Conservation (phyloP, 1,284 basidiomycete genomes). For the Anthracocystis setariae region DNA sequence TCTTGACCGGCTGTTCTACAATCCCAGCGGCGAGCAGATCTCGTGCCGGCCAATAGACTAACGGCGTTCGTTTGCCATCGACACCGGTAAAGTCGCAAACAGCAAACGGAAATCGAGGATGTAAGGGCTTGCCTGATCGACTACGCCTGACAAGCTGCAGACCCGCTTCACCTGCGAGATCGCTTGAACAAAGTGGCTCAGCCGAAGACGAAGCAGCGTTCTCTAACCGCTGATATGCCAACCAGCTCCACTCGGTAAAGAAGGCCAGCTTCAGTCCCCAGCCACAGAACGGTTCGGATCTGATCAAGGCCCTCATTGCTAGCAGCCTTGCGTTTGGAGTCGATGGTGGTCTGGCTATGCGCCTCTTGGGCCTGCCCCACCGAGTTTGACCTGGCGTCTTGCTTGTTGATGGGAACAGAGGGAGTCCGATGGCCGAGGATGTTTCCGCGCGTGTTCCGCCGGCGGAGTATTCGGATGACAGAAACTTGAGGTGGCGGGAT, state of each 20-base stretch:
- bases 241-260: constrained; percentile 61
- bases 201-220: neutral
- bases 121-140: constrained; percentile 38
- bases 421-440: constrained; percentile 12
- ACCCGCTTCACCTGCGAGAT: neutral
- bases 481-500: constrained; percentile 69
- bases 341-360: constrained; percentile 27
- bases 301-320: constrained; percentile 61
- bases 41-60: constrained; percentile 12
- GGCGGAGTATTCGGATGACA: constrained; percentile 20
- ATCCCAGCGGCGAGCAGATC: constrained; percentile 31
- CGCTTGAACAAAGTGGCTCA: neutral
- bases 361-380: constrained; percentile 27
- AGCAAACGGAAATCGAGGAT: constrained; percentile 35
- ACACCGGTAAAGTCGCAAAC: constrained; percentile 62
- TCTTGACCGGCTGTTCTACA: constrained; percentile 24
- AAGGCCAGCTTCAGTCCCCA: constrained; percentile 63
- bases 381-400: constrained; percentile 30
- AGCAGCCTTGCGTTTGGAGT: constrained; percentile 60
- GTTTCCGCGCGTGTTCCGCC: constrained; percentile 7
- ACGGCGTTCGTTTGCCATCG: constrained; percentile 39
- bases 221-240: constrained; percentile 31
- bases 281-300: constrained; percentile 61
- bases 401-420: constrained; percentile 50
- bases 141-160: constrained; percentile 9